These are phyloP conservation scores for Alternaria sp. DNA, from an alignment of 2,329 filamentous ascomycete genomes.

Conservation along the genomic window DNA sequence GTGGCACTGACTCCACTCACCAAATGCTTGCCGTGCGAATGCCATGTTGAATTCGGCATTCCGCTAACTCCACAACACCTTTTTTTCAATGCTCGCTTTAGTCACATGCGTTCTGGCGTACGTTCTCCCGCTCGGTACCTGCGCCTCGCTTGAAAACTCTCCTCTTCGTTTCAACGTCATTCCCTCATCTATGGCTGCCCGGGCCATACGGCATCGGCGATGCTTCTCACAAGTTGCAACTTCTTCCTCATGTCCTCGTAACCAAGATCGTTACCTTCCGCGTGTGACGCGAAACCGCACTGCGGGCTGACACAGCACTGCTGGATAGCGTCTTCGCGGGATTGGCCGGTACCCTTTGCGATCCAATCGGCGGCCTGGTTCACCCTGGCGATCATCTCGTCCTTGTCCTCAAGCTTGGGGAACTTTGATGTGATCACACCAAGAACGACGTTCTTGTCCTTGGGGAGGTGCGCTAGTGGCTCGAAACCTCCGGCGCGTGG, in stretches of 20 bases:
- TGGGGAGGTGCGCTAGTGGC: constrained; percentile 56
- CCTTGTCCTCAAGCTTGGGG: constrained; percentile 56
- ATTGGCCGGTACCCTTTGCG: constrained; percentile 71
- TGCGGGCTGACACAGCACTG: constrained; percentile 60
- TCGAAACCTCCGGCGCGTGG: constrained; percentile 59
- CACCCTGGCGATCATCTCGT: constrained; percentile 58
- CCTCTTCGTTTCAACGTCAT: background rate
- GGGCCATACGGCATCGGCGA: constrained; percentile 77
- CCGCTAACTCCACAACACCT: constrained; percentile 16
- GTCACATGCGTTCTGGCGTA: constrained; percentile 1
- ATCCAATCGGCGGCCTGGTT: constrained; percentile 69
- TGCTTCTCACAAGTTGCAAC: constrained; percentile 72
- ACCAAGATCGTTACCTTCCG: constrained; percentile 73
- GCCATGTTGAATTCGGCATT: constrained; percentile 42
- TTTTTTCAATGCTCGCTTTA: constrained; percentile 15
- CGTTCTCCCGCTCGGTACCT: background rate
- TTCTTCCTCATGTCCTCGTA: constrained; percentile 78
- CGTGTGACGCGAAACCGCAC: constrained; percentile 69
- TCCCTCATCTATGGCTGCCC: constrained; percentile 55
- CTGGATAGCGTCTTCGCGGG: constrained; percentile 71
- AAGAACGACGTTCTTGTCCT: constrained; percentile 58
- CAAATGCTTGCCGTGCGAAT: constrained; percentile 20
- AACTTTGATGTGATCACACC: constrained; percentile 60
- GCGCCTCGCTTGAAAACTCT: constrained; percentile 3
- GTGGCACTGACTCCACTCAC: constrained; percentile 9